Evolutionary conservation across 768 basidiomycete species (phyloP).

Genomic region (Pleurotus giganteus): DNA sequence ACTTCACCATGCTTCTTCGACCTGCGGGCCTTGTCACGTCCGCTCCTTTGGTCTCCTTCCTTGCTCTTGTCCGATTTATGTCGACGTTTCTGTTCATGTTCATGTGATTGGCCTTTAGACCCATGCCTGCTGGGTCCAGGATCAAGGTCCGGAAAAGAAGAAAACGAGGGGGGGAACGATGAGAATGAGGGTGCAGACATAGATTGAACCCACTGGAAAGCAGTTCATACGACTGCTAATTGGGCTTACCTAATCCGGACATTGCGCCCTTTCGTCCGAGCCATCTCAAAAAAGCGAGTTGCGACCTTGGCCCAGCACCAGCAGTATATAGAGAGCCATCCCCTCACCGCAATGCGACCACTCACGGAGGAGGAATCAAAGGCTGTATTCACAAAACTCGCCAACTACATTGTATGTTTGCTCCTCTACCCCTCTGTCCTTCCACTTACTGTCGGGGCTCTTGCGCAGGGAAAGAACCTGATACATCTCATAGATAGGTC

Average conservation of each 20-base stretch:
- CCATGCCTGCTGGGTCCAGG: slow-evolving; percentile 34
- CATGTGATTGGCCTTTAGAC: not conserved
- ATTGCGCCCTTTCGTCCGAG: not conserved
- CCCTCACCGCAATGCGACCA: slow-evolving; percentile 69
- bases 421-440: not conserved
- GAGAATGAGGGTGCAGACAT: slow-evolving; percentile 60
- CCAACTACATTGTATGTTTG: slow-evolving; percentile 86
- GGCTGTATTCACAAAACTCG: slow-evolving; percentile 92
- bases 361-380: slow-evolving; percentile 97
- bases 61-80: slow-evolving; percentile 10
- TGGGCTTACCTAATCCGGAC: slow-evolving; percentile 5
- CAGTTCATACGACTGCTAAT: not conserved
- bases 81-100: slow-evolving; percentile 7
- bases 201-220: not conserved
- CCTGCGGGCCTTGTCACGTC: slow-evolving; percentile 25
- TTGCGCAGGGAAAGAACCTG: slow-evolving; percentile 84
- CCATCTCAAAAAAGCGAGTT: not conserved
- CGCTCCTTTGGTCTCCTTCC: slow-evolving; percentile 16
- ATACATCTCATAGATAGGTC: slow-evolving; percentile 93
- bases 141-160: slow-evolving; percentile 67
- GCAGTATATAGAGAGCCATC: slow-evolving; percentile 6
- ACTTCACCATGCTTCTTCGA: slow-evolving; percentile 18
- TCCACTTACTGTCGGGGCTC: slow-evolving; percentile 5
- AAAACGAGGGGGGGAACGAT: slow-evolving; percentile 63
- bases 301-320: not conserved